A percentile compares a stretch with the other conserved stretches of the same genome.
Evolutionary conservation across 106 monocot species (phyloP).

Genomic region (Phalaenopsis aphrodite): DNA sequence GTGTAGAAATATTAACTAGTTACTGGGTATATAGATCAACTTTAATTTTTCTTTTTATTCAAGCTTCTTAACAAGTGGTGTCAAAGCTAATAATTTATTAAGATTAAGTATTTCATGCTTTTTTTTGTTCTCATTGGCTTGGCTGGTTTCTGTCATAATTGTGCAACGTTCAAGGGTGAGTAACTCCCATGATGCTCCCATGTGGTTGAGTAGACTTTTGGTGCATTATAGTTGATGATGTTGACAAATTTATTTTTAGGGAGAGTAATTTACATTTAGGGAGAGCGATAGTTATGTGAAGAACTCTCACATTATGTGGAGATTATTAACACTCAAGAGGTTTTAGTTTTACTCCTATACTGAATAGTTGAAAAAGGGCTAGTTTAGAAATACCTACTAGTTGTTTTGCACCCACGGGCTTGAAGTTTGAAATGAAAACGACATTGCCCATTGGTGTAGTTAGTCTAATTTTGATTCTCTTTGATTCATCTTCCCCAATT

Average conservation of each 20-base stretch:
- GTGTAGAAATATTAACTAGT: not conserved
- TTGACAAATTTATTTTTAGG: not conserved
- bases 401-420: not conserved
- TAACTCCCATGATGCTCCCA: not conserved
- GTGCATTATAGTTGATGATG: not conserved
- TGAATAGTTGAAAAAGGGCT: not conserved
- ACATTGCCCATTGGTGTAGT: not conserved
- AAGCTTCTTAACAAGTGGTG: not conserved
- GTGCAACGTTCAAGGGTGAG: not conserved
- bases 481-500: not conserved
- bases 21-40: not conserved
- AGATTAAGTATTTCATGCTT: not conserved
- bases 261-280: no score
- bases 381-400: not conserved
- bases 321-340: not conserved
- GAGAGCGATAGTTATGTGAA: not conserved
- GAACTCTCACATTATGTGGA: not conserved
- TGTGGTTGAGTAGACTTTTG: not conserved
- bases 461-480: not conserved
- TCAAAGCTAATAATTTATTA: not conserved
- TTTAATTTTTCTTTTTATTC: not conserved
- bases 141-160: not conserved
- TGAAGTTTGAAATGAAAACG: no score
- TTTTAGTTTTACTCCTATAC: not conserved
- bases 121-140: not conserved